A percentile compares a stretch with the other conserved stretches of the same genome.
Evolutionary conservation across 768 basidiomycete genomes (phyloP).

Genomic region (Megacollybia marginata): DNA sequence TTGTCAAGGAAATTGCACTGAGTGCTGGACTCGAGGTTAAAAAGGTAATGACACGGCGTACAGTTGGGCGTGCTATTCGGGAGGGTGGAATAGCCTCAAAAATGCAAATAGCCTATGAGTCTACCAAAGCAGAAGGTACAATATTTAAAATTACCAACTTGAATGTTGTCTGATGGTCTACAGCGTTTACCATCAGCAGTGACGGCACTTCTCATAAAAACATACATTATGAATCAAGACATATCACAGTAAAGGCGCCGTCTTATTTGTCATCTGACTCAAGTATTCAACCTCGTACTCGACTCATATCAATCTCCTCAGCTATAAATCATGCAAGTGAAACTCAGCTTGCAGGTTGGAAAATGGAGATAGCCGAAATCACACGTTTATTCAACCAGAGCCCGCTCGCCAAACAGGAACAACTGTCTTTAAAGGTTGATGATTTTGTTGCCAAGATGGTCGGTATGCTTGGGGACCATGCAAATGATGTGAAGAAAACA

Average conservation of each 20-base stretch:
- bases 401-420: not conserved
- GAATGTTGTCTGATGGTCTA: not conserved
- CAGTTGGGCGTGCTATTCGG: not conserved
- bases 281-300: not conserved
- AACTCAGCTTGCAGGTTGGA: slow-evolving; percentile 2
- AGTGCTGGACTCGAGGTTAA: not conserved
- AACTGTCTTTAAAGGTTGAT: not conserved
- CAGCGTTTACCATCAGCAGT: not conserved
- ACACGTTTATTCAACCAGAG: slow-evolving; percentile 1
- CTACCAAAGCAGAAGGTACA: not conserved
- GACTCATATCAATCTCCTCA: not conserved
- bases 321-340: not conserved
- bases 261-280: not conserved
- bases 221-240: not conserved
- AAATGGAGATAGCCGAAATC: slow-evolving; percentile 1
- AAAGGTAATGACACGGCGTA: not conserved
- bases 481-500: slow-evolving; percentile 13
- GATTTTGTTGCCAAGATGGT: slow-evolving; percentile 2
- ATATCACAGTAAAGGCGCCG: not conserved
- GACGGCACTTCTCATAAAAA: not conserved
- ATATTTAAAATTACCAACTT: not conserved
- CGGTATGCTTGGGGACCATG: slow-evolving; percentile 12
- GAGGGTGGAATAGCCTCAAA: slow-evolving; percentile 1
- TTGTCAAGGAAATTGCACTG: slow-evolving; percentile 1
- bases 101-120: slow-evolving; percentile 1